Conservation (phyloP, 257 asterid species). For the Apocynum venetum region DNA sequence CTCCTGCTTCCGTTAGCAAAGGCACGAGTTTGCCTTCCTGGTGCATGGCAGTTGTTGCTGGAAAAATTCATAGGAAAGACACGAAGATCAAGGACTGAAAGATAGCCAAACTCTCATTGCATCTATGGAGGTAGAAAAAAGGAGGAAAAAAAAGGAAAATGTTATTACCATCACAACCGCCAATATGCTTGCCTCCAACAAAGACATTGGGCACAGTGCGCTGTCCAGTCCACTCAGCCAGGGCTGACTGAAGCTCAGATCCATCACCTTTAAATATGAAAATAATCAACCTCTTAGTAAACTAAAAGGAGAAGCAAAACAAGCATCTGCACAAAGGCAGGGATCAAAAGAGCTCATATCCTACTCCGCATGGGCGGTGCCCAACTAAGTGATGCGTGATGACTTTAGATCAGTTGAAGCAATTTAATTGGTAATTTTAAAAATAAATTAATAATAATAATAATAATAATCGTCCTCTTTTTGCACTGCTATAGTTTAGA, state of each 20-base stretch:
- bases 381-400: no score
- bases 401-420: neutral
- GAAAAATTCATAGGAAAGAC: neutral
- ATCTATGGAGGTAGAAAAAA: neutral
- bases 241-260: slow-evolving; percentile 65
- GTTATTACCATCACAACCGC: slow-evolving; percentile 75
- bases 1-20: slow-evolving; percentile 79
- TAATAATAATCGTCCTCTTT: no score
- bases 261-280: slow-evolving; percentile 63
- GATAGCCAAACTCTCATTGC: neutral
- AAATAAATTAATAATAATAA: no score
- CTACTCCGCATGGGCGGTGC: no score
- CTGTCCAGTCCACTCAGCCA: slow-evolving; percentile 68
- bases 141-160: neutral
- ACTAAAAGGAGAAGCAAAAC: neutral
- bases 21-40: slow-evolving; percentile 65
- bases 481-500: no score
- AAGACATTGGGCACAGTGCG: slow-evolving; percentile 86
- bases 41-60: slow-evolving; percentile 69
- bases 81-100: neutral
- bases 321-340: neutral
- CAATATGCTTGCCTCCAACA: slow-evolving; percentile 82
- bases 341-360: neutral
- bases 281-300: slow-evolving; percentile 4
- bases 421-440: neutral